These are phyloP conservation scores for Microbotryum saponariae DNA, from an alignment of 1,284 basidiomycete genomes.

Conservation along the genomic window DNA sequence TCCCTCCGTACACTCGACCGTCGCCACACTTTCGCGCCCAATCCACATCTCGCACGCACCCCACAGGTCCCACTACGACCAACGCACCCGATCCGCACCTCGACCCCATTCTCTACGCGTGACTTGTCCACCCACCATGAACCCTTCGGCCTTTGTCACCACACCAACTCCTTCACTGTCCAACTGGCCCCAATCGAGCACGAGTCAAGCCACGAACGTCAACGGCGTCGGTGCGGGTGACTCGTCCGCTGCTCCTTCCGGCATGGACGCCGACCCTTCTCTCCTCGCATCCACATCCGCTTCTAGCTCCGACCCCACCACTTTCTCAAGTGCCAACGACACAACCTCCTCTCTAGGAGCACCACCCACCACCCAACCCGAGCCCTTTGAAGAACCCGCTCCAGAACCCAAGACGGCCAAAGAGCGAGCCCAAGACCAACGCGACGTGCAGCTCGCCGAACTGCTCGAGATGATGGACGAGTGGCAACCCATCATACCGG, in stretches of 20 bases:
- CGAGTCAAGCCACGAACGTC: too few relatives aligned
- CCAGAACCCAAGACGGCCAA: conserved; percentile 20
- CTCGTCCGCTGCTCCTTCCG: too few relatives aligned
- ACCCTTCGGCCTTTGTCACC: conserved; percentile 7
- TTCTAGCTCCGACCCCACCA: conserved; percentile 8
- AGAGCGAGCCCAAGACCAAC: conserved; percentile 69
- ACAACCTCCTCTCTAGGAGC: background rate
- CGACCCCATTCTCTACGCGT: background rate
- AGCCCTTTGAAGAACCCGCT: background rate
- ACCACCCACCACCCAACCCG: background rate
- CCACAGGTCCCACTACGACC: too few relatives aligned
- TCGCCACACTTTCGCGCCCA: too few relatives aligned
- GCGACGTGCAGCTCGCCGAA: conserved; percentile 64
- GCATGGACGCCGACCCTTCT: too few relatives aligned
- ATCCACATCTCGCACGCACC: too few relatives aligned
- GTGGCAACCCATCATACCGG: conserved; percentile 93
- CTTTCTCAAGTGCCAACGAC: background rate
- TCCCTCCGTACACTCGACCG: background rate
- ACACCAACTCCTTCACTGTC: background rate
- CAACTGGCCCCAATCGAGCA: too few relatives aligned
- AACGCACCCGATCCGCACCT: too few relatives aligned
- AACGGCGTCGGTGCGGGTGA: too few relatives aligned
- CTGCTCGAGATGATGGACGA: conserved; percentile 94
- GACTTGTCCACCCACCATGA: background rate
- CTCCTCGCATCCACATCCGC: background rate